A percentile compares a stretch with the other conserved stretches of the same genome.
Conservation (phyloP, 176 grass and related monocot genomes). For the Triticum monococcum region DNA sequence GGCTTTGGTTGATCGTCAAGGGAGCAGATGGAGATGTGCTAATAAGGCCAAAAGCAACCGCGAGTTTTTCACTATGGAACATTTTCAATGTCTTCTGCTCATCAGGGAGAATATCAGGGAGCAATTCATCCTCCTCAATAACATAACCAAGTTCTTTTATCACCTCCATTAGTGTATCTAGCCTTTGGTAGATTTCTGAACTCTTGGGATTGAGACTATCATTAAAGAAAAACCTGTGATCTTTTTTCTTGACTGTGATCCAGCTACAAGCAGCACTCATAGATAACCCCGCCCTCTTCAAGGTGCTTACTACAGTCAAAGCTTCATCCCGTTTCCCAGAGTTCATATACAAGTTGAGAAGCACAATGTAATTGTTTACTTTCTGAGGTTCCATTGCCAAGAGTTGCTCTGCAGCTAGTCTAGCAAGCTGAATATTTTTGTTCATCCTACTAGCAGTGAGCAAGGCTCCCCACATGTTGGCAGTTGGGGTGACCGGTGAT, state of each 20-base stretch:
- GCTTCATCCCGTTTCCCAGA: constrained; percentile 45
- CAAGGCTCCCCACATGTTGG: constrained; percentile 85
- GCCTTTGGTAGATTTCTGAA: constrained; percentile 59
- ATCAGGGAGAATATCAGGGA: constrained; percentile 60
- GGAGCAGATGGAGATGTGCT: constrained; percentile 49
- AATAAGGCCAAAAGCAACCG: constrained; percentile 80
- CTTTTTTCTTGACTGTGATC: constrained; percentile 76
- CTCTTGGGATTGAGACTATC: constrained; percentile 58
- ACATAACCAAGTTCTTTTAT: constrained; percentile 54
- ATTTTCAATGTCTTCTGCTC: constrained; percentile 33
- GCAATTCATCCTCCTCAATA: constrained; percentile 50
- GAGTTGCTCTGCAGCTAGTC: constrained; percentile 66
- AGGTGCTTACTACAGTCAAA: constrained; percentile 44
- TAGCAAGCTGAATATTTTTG: constrained; percentile 65
- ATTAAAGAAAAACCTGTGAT: constrained; percentile 67
- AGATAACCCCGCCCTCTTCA: constrained; percentile 53
- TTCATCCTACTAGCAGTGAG: constrained; percentile 79
- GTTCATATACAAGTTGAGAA: constrained; percentile 73
- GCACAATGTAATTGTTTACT: constrained; percentile 61
- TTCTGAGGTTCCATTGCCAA: constrained; percentile 68
- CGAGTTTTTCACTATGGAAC: constrained; percentile 79
- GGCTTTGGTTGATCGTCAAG: constrained; percentile 64
- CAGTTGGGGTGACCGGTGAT: constrained; percentile 58
- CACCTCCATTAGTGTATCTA: constrained; percentile 59
- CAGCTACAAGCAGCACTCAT: constrained; percentile 66